Evolutionary conservation across 1,284 basidiomycete species (phyloP), one percentile per base, ranked within the genome.

Genomic region (Microbotryum saponariae): DNA sequence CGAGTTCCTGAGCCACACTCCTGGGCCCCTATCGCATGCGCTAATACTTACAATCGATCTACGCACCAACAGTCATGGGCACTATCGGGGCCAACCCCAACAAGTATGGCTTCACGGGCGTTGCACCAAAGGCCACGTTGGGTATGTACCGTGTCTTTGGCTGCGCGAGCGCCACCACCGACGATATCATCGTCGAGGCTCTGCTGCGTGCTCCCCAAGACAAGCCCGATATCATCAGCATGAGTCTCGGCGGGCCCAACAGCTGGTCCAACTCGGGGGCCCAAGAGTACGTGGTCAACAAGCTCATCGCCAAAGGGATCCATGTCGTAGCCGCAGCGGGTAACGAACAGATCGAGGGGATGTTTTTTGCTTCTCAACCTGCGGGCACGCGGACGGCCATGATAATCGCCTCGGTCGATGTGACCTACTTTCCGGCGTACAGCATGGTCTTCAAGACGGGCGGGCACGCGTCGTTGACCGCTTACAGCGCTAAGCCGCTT

Each of bases 391-490:
- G 51, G n/a, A 27, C 42, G 5, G 63, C 59, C 1, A 54, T 50
- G 2, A 44, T 51, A 1, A 61, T 64, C 45, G 65, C 53, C 20
- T 56, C 61, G 3, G 53, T 56, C 44, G 67, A 62, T 23, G 42
- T 56, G 16, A 20, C 20, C 2, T 48, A 61, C 51, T 23, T 57
- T 27, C 54, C 63, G 4, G 59, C 55, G 0, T 69, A 67, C 49
- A 66, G 70, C 27, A 74, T 74, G 6, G 68, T 63, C 54, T 58
- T 74, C 7, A 42, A 42, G 37, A 42, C 37, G 37, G 70, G 69
- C 18, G 71, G 73, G 23, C 70, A 74, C 56, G 69, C 65, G 10
- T 67, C 73, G 3, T 67, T 76, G 29, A 54, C 69, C 45, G 71
- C 71, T 61, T 55, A 61, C 20, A 55, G 62, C 2, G 59, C 69